Evolutionary conservation across 176 grass and related monocot species (phyloP).

Genomic region (Avena sativa): DNA sequence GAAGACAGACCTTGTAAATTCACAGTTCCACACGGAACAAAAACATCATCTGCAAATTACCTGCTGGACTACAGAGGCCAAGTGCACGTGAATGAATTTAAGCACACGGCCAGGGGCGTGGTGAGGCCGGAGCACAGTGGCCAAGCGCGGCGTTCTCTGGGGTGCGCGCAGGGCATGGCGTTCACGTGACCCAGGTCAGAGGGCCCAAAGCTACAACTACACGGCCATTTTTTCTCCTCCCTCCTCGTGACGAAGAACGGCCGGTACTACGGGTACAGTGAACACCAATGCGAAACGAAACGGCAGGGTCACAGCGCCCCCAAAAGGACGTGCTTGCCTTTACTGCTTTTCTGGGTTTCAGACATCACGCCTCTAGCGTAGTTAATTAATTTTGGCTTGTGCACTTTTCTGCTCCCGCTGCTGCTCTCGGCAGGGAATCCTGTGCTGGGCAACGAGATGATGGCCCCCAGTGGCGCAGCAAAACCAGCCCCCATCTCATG

Average conservation of each 20-base stretch:
- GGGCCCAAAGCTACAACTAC: background rate
- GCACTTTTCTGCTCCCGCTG: background rate
- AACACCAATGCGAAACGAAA: background rate
- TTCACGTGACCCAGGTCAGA: slow-evolving; percentile 40
- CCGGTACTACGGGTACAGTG: background rate
- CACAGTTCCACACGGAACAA: background rate
- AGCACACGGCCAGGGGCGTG: background rate
- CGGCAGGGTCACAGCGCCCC: slow-evolving; percentile 1
- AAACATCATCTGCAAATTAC: background rate
- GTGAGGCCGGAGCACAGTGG: background rate
- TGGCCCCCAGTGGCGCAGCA: slow-evolving; percentile 26
- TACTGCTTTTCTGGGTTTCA: slow-evolving; percentile 26
- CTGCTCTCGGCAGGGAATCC: slow-evolving; percentile 27
- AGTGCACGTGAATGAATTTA: background rate
- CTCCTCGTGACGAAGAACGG: background rate
- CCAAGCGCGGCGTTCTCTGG: background rate
- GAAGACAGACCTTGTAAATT: slow-evolving; percentile 4
- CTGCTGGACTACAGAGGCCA: background rate
- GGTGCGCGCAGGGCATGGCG: slow-evolving; percentile 14
- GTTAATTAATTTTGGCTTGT: background rate
- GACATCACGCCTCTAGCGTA: slow-evolving; percentile 21
- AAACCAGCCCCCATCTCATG: slow-evolving; percentile 3
- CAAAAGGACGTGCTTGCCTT: slow-evolving; percentile 16
- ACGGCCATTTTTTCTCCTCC: background rate
- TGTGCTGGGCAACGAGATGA: slow-evolving; percentile 34